phyloP scores from a whole-genome alignment of 2,329 filamentous ascomycete genomes.

The Torrubiellomyces zombiae region DNA sequence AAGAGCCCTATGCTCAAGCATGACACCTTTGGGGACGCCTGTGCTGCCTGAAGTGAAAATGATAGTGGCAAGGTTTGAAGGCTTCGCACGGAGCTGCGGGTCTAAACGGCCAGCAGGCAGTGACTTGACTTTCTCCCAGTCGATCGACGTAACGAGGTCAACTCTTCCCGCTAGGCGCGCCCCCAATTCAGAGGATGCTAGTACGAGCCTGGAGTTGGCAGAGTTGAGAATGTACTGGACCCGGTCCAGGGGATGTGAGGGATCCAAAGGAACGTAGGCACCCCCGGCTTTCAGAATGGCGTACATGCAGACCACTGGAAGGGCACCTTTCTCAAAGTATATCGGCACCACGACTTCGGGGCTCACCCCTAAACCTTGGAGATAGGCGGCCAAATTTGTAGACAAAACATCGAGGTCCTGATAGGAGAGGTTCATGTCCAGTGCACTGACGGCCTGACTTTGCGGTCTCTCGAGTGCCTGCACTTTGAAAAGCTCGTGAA shows the following conservation, averaged over 20 bases:
- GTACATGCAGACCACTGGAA: neutral
- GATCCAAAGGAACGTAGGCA: conserved; percentile 1
- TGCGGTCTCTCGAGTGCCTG: too few species aligned
- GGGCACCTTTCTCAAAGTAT: neutral
- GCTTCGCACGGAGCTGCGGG: too few species aligned
- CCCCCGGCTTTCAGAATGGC: conserved; percentile 1
- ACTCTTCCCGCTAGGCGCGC: too few species aligned
- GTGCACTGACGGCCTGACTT: neutral
- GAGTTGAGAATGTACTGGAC: too few species aligned
- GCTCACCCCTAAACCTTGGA: neutral
- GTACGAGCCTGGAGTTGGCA: too few species aligned
- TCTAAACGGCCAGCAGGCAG: too few species aligned
- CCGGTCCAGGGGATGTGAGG: neutral
- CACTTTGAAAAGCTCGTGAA: too few species aligned
- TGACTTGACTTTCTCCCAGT: too few species aligned
- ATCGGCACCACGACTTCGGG: conserved; percentile 1
- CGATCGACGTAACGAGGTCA: too few species aligned
- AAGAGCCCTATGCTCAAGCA: conserved; percentile 1
- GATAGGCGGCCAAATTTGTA: neutral
- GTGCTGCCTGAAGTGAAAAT: conserved; percentile 4
- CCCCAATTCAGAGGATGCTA: too few species aligned
- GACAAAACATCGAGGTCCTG: neutral
- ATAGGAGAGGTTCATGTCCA: neutral
- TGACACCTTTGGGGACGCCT: conserved; percentile 2
- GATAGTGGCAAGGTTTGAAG: too few species aligned